Conservation (phyloP, 1,139 yeast genomes). For the Hyphopichia pseudoburtonii region DNA sequence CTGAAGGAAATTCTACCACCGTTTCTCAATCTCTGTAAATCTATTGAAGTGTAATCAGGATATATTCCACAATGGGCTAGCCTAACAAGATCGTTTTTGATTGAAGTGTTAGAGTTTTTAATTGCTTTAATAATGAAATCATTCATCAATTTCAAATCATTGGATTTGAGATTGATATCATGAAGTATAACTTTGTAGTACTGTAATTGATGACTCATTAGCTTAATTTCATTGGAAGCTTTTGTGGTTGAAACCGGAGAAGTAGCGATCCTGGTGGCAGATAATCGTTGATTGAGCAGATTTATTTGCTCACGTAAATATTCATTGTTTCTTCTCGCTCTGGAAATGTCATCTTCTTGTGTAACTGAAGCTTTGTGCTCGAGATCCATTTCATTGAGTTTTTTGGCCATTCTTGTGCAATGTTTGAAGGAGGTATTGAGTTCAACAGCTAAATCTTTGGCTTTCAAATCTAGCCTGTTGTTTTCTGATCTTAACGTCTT, state of each 20-base stretch:
- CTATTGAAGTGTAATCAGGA: slow-evolving; percentile 40
- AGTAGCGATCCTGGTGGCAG: slow-evolving; percentile 5
- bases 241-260: background rate
- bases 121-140: slow-evolving; percentile 48
- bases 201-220: slow-evolving; percentile 27
- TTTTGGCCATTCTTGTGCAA: slow-evolving; percentile 31
- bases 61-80: slow-evolving; percentile 50
- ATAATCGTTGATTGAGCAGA: slow-evolving; percentile 3
- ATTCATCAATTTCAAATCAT: slow-evolving; percentile 55
- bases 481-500: slow-evolving; percentile 15
- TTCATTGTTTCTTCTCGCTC: slow-evolving; percentile 4
- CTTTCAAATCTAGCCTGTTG: slow-evolving; percentile 19
- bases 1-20: slow-evolving; percentile 24
- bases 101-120: slow-evolving; percentile 38
- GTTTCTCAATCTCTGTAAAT: slow-evolving; percentile 12
- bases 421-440: slow-evolving; percentile 26
- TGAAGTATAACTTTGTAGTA: slow-evolving; percentile 40
- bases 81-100: slow-evolving; percentile 42
- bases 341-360: slow-evolving; percentile 3
- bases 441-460: slow-evolving; percentile 22
- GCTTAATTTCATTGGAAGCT: slow-evolving; percentile 7
- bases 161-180: slow-evolving; percentile 37
- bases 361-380: slow-evolving; percentile 2
- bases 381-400: slow-evolving; percentile 17
- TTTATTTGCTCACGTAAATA: slow-evolving; percentile 4